Evolutionary conservation across 1,284 basidiomycete genomes (phyloP), one percentile per base, ranked within the genome.

Genomic region (Fistulinella cinereoalba): DNA sequence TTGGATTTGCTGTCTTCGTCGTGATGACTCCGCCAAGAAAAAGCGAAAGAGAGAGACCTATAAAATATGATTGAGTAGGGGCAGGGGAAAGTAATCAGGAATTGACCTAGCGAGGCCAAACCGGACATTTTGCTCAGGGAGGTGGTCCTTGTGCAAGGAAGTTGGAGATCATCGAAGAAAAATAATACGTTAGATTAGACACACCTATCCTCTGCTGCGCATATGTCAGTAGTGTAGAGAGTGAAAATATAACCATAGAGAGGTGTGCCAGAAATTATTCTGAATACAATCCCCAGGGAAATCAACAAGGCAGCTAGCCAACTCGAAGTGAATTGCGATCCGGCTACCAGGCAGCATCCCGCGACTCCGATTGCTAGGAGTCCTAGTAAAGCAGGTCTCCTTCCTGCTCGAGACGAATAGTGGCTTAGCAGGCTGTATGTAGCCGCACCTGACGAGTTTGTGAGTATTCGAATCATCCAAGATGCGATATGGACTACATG

Each of bases 11-110:
- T 5, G 64, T 61, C 22, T 48, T 24, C 6, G 58, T 59, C 2
- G 69, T 68, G 18, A 69, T 32, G 5, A 54, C 37, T 10, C 67
- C 67, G 41, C 67, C 69, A 0, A 65, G 33, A 24, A 48, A 40
- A 39, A 55, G 59, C 11, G 69, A 59, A 22, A 67, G 25, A 9
- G 52, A 56, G 6, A 43, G 46, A 29, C 65, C 68, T 68, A 41
- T 23, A 21, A 34, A 44, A 24, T 56, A n/a, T n/a, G n/a, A n/a
- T n/a, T n/a, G n/a, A n/a, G n/a, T n/a, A n/a, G n/a, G n/a, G n/a
- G n/a, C n/a, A n/a, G n/a, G n/a, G n/a, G n/a, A n/a, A n/a, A n/a
- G n/a, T n/a, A n/a, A n/a, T n/a, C n/a, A n/a, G 4, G 46, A 22
- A 2, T 37, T 3, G 27, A 60, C 67, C 68, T 27, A 70, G 37